These are phyloP conservation scores for Exserohilum turcica DNA, from an alignment of 2,329 filamentous ascomycete genomes.

Conservation along the genomic window DNA sequence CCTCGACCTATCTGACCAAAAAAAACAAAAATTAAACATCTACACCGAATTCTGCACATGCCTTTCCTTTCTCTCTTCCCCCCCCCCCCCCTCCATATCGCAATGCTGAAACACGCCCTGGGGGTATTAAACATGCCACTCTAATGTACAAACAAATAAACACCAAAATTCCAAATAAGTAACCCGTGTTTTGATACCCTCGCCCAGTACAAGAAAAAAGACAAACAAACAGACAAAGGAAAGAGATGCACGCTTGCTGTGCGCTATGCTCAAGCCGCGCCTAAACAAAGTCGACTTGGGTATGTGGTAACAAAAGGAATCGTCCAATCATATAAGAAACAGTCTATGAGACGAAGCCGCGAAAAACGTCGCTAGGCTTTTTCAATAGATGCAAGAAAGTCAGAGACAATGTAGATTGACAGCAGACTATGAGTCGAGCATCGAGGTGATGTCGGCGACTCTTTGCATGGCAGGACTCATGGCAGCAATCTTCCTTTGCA, in stretches of 20 bases:
- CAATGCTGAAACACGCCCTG: too few species aligned
- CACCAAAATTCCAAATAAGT: too few species aligned
- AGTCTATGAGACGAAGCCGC: slow-evolving; percentile 27
- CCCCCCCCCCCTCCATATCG: too few species aligned
- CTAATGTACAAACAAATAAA: too few species aligned
- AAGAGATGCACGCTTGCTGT: slow-evolving; percentile 4
- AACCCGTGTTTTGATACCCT: too few species aligned
- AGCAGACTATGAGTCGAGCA: slow-evolving; percentile 38
- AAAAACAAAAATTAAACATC: too few species aligned
- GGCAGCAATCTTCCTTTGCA: slow-evolving; percentile 43
- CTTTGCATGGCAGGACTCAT: slow-evolving; percentile 43
- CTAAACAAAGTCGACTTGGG: slow-evolving; percentile 17
- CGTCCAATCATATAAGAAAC: slow-evolving; percentile 33
- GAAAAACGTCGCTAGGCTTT: not conserved
- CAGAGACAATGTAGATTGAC: not conserved
- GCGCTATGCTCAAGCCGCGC: slow-evolving; percentile 4
- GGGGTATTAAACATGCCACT: too few species aligned
- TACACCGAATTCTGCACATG: too few species aligned
- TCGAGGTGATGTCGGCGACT: slow-evolving; percentile 43
- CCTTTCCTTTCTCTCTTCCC: too few species aligned
- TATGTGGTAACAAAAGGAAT: slow-evolving; percentile 38
- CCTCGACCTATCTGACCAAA: too few species aligned
- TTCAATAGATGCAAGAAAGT: slow-evolving; percentile 3
- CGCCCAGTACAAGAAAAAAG: not conserved
- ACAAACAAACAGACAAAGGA: not conserved